phyloP scores from a whole-genome alignment of 1,284 basidiomycete genomes.

The Veloboletus limbatus region DNA sequence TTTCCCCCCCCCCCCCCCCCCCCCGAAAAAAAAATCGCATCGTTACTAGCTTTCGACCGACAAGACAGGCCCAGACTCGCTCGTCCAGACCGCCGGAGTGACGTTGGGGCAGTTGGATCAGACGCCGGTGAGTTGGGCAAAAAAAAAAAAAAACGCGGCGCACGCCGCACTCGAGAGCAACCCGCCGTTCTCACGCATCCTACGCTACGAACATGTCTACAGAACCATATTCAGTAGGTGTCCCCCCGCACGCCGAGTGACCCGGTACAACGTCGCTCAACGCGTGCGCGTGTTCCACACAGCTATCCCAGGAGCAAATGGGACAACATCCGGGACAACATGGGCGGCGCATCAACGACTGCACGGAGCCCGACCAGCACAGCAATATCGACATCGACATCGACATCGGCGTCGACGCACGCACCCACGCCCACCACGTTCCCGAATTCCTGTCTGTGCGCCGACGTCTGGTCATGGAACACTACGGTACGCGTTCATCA shows the following conservation, averaged over 20 bases:
- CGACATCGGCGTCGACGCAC: conserved; percentile 19
- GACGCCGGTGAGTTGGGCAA: conserved; percentile 43
- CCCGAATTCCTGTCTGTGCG: conserved; percentile 40
- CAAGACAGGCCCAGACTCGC: conserved; percentile 53
- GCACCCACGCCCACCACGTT: conserved; percentile 18
- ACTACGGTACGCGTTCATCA: conserved; percentile 33
- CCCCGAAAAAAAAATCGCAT: no score
- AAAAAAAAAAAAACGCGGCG: no score
- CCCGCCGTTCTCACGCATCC: neutral
- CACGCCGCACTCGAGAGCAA: no score
- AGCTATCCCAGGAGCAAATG: conserved; percentile 67
- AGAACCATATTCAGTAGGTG: conserved; percentile 67
- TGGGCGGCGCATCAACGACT: conserved; percentile 39
- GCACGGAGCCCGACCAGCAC: conserved; percentile 15
- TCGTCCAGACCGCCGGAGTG: conserved; percentile 49
- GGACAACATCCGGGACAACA: conserved; percentile 66
- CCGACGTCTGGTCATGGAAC: conserved; percentile 52
- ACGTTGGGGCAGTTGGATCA: conserved; percentile 56
- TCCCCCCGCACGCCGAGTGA: neutral
- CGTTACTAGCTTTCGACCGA: conserved; percentile 65
- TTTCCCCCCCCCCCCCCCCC: no score
- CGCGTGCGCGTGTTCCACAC: no score
- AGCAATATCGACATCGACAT: conserved; percentile 13
- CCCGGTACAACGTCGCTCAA: neutral
- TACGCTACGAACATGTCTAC: no score